A percentile compares a stretch with the other conserved stretches of the same genome.
These are phyloP conservation scores for Stereum hirsutum DNA, from an alignment of 1,284 basidiomycete species.

Conservation along the genomic window DNA sequence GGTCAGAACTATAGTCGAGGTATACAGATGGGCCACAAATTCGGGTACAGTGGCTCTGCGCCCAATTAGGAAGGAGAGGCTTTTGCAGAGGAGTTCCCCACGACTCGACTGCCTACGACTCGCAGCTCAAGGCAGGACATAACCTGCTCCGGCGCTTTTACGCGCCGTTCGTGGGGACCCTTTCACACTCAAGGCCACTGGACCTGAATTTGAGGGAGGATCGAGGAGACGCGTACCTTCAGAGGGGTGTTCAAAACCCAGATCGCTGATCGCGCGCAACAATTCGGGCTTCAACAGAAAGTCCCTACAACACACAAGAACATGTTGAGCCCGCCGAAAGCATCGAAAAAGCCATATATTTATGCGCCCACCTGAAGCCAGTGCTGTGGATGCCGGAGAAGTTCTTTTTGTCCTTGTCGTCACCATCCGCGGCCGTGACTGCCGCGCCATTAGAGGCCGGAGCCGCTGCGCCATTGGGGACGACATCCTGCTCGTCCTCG, in stretches of 20 bases:
- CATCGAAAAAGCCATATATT: no score
- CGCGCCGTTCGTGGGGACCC: no score
- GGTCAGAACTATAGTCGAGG: neutral
- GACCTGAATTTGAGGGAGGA: no score
- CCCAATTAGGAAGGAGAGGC: no score
- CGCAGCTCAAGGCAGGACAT: no score
- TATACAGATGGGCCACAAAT: conserved; percentile 3
- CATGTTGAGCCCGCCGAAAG: no score
- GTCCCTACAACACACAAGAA: conserved; percentile 47
- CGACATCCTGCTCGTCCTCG: conserved; percentile 88
- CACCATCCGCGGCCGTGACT: conserved; percentile 51
- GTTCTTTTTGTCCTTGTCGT: conserved; percentile 89
- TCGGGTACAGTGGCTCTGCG: no score
- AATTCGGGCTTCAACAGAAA: conserved; percentile 97
- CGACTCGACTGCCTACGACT: no score
- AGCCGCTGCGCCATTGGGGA: conserved; percentile 54
- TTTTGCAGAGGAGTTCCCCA: no score
- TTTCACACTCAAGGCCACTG: no score
- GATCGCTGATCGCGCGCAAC: conserved; percentile 94
- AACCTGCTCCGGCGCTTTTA: no score
- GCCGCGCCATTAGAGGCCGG: conserved; percentile 27
- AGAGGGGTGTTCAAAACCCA: conserved; percentile 99
- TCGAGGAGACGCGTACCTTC: conserved; percentile 61
- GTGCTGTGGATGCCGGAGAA: conserved; percentile 97
- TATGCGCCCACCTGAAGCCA: conserved; percentile 69